Conservation (phyloP, 2,329 filamentous ascomycete species). For the Paramyrothecium sp. region DNA sequence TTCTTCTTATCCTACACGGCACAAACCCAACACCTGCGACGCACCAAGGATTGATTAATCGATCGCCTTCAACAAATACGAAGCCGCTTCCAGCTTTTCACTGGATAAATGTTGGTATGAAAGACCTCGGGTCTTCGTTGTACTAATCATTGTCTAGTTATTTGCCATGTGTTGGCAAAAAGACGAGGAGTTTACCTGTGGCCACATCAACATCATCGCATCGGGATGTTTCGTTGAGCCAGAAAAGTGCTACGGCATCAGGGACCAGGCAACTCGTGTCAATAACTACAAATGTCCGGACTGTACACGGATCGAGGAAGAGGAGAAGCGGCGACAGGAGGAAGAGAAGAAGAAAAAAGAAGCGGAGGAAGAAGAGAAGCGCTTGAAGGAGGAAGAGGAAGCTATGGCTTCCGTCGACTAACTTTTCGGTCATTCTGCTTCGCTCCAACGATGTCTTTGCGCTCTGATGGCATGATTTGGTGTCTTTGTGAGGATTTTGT, state of each 20-base stretch:
- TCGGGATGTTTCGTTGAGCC: not conserved
- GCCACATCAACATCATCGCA: not conserved
- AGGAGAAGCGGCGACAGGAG: not conserved
- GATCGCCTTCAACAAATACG: no score
- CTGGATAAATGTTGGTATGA: no score
- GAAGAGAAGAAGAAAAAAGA: not conserved
- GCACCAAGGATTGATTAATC: no score
- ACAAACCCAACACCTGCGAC: no score
- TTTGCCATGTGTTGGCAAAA: not conserved
- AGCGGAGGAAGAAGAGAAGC: not conserved
- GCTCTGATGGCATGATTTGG: no score
- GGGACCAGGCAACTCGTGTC: not conserved
- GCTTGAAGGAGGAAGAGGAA: not conserved
- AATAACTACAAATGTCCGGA: not conserved
- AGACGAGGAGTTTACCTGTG: not conserved
- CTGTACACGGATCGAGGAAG: not conserved
- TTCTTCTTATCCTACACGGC: no score
- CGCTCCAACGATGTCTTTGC: no score
- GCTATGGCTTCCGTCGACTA: not conserved
- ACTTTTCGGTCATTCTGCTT: no score
- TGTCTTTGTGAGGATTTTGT: no score
- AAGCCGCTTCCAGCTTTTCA: no score
- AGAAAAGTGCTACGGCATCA: not conserved
- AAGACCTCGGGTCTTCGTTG: no score
- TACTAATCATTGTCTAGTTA: not conserved